phyloP scores from a whole-genome alignment of 129 eudicot genomes.

The Saussurea involucrata region DNA sequence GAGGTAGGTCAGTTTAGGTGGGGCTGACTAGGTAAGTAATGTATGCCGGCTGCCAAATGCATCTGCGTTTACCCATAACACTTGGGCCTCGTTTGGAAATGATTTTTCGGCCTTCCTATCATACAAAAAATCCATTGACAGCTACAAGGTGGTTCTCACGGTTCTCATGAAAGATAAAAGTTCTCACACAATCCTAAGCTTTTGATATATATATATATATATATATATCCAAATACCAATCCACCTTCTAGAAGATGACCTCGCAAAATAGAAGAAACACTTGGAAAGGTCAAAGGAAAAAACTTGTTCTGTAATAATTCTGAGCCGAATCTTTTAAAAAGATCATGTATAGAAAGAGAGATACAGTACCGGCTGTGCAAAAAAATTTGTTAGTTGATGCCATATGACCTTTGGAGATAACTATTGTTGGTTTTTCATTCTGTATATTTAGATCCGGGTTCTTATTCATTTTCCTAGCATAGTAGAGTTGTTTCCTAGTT shows the following conservation, averaged over 20 bases:
- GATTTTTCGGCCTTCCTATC: no score
- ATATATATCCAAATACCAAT: neutral
- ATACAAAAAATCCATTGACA: neutral
- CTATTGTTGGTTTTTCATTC: no score
- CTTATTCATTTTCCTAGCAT: no score
- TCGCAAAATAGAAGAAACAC: neutral
- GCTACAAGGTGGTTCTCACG: neutral
- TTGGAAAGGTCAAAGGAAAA: neutral
- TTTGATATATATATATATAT: neutral
- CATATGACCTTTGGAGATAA: neutral
- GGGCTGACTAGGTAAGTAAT: no score
- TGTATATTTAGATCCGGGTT: no score
- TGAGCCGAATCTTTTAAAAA: neutral
- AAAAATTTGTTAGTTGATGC: neutral
- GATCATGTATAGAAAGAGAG: neutral
- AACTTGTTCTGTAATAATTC: neutral
- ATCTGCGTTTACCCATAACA: no score
- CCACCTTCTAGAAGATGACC: neutral
- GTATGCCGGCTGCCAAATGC: no score
- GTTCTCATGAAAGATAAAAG: neutral
- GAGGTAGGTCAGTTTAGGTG: no score
- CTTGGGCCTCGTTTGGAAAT: no score
- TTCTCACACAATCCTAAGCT: neutral
- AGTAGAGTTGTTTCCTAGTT: neutral
- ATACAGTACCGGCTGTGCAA: neutral